A percentile compares a stretch with the other conserved stretches of the same genome.
Conservation (phyloP, 352 stramenopile genomes). For the Pythium phragmiticola region DNA sequence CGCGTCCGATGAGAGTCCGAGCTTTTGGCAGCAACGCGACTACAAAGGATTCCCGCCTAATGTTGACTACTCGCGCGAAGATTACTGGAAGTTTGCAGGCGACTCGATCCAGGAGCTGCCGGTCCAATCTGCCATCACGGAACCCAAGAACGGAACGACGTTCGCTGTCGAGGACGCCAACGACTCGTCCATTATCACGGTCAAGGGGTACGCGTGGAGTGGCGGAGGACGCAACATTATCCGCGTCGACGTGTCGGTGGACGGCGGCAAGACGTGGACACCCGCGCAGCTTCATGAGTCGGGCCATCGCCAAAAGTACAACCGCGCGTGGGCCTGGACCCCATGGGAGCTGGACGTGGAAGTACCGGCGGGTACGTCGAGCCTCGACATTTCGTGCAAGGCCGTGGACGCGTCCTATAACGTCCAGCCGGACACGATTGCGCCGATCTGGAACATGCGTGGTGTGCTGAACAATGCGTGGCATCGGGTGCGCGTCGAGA, state of each 20-base stretch:
- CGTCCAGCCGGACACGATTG: constrained; percentile 94
- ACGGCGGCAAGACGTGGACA: constrained; percentile 94
- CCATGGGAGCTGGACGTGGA: constrained; percentile 94
- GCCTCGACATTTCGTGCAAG: constrained; percentile 91
- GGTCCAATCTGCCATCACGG: constrained; percentile 89
- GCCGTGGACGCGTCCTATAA: constrained; percentile 96
- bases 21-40: constrained; percentile 92
- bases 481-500: constrained; percentile 82
- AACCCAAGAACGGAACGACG: constrained; percentile 63
- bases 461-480: constrained; percentile 97
- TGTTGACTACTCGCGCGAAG: constrained; percentile 80
- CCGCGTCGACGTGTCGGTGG: constrained; percentile 94
- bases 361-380: constrained; percentile 78
- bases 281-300: constrained; percentile 85
- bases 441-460: constrained; percentile 97
- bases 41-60: constrained; percentile 90
- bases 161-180: constrained; percentile 48
- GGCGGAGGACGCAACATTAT: constrained; percentile 95
- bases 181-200: constrained; percentile 77
- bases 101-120: constrained; percentile 92
- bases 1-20: constrained; percentile 75
- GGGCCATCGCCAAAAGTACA: constrained; percentile 83
- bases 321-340: constrained; percentile 94
- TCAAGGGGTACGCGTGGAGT: constrained; percentile 94
- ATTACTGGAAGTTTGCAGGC: constrained; percentile 82